These are phyloP conservation scores for Penicillium samsonianum DNA, from an alignment of 495 filamentous ascomycete genomes.

Conservation along the genomic window DNA sequence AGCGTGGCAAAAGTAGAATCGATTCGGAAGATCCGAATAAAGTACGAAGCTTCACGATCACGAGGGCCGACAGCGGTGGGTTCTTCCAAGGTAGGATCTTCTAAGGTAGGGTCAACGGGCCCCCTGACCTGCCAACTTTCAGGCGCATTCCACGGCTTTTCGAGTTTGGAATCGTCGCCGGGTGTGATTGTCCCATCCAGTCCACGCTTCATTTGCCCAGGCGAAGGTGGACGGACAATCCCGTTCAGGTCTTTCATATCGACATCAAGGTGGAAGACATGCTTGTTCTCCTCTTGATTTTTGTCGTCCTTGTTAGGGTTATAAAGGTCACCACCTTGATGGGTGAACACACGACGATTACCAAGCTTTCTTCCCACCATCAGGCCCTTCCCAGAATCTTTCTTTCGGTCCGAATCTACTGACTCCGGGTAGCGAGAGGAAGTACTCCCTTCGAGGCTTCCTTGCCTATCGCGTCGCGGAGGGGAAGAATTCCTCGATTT, in stretches of 20 bases:
- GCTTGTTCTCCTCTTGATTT: conserved; percentile 34
- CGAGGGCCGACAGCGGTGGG: conserved; percentile 34
- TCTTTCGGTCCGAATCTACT: conserved; percentile 48
- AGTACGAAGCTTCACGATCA: conserved; percentile 73
- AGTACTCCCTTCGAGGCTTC: conserved; percentile 42
- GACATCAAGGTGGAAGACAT: conserved; percentile 74
- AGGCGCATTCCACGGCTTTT: conserved; percentile 72
- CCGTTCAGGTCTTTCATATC: conserved; percentile 82
- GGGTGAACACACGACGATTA: conserved; percentile 58
- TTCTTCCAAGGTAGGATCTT: conserved; percentile 53
- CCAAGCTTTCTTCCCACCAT: conserved; percentile 38
- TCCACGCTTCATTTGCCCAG: conserved; percentile 12
- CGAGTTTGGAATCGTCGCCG: conserved; percentile 34
- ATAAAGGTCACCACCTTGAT: conserved; percentile 40
- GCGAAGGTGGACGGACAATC: conserved; percentile 59
- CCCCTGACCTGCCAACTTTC: conserved; percentile 90
- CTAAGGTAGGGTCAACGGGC: conserved; percentile 62
- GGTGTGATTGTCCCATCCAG: conserved; percentile 48
- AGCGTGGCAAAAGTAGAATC: conserved; percentile 94
- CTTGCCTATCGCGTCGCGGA: conserved; percentile 45
- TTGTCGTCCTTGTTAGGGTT: conserved; percentile 28
- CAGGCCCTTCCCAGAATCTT: conserved; percentile 41
- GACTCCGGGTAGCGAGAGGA: conserved; percentile 29
- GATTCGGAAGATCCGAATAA: conserved; percentile 91
- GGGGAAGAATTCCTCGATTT: conserved; percentile 49